phyloP scores from a whole-genome alignment of 2,329 filamentous ascomycete genomes.

The Hymenoscyphus repandus region DNA sequence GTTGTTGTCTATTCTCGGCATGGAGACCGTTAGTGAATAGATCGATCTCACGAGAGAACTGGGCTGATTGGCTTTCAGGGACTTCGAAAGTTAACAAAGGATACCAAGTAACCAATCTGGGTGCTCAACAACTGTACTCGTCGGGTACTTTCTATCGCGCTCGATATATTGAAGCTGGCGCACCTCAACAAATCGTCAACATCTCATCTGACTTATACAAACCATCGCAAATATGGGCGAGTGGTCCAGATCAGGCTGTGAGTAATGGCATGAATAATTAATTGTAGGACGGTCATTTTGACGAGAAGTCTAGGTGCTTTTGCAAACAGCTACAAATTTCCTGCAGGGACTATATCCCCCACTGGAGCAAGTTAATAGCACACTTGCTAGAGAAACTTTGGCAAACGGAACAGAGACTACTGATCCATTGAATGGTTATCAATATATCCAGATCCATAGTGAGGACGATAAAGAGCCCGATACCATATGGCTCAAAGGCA shows the following conservation, averaged over 20 bases:
- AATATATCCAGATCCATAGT: constrained; percentile 68
- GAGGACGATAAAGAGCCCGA: constrained; percentile 34
- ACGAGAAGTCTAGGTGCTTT: constrained; percentile 50
- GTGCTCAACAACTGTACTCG: constrained; percentile 66
- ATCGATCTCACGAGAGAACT: neutral
- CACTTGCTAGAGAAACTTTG: constrained; percentile 51
- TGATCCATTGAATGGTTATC: constrained; percentile 70
- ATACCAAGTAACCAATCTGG: constrained; percentile 56
- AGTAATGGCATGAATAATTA: neutral
- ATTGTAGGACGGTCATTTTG: neutral
- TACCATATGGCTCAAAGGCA: constrained; percentile 30
- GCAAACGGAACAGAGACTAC: constrained; percentile 62
- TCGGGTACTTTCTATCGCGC: constrained; percentile 69
- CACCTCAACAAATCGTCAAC: constrained; percentile 53
- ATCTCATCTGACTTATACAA: constrained; percentile 62
- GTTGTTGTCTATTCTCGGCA: constrained; percentile 82
- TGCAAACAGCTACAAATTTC: constrained; percentile 73
- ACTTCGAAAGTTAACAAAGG: constrained; percentile 47
- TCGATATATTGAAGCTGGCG: constrained; percentile 61
- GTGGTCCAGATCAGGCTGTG: constrained; percentile 40
- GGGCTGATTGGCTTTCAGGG: neutral
- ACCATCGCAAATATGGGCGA: constrained; percentile 54
- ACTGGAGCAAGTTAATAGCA: constrained; percentile 51
- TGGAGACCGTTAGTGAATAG: constrained; percentile 58
- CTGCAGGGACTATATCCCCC: constrained; percentile 85